Evolutionary conservation across 805 yeast genomes (phyloP), one percentile per base, ranked within the genome.

Genomic region (Starmerella stellata): DNA sequence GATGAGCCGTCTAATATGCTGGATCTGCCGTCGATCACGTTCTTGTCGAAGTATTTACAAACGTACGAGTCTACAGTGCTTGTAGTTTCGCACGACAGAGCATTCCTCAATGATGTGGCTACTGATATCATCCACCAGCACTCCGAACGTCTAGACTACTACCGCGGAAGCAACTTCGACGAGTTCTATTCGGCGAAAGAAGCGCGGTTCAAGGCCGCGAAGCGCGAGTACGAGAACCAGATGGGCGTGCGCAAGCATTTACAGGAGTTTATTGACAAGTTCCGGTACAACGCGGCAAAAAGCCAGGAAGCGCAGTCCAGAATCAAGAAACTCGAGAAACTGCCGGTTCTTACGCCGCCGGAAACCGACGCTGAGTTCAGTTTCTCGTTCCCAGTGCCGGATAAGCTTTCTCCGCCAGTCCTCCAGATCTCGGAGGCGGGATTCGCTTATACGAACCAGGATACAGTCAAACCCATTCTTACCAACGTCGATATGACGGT

Each of bases 1-100:
- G 98, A 90, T 72, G 99, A 90, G 69, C 99, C 99, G 53, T 85
- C 96, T 44, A 90, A 90, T 76, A 90, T 85, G 95, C 79, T 90
- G 93, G 99, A 90, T 72, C 95, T 90, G 59, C 99, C 98, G 21
- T 85, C 96, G 39, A 81, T 90, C 57, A 87, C 95, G 1, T 90
- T 75, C 58, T 68, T 90, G 55, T 87, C 96, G 9, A 74, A 79
- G 49, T 90, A 90, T 56, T 64, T 90, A 50, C 93, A 81, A 55
- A 68, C 80, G 5, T 90, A 90, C 57, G 85, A 93, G 39, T 72
- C 94, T 1, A 90, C 98, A 0, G 90, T 90, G 2, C 64, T 90
- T 46, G 93, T 87, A 32, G 99, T 90, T 34, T 90, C 98, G 40
- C 99, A 90, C 66, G 99, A 90, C 60, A 75, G 98, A 55, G 82